Percentiles rank a stretch among this genome's conserved stretches.
Conservation (phyloP, 140 eudicot species). For the Oenanthe javanica region DNA sequence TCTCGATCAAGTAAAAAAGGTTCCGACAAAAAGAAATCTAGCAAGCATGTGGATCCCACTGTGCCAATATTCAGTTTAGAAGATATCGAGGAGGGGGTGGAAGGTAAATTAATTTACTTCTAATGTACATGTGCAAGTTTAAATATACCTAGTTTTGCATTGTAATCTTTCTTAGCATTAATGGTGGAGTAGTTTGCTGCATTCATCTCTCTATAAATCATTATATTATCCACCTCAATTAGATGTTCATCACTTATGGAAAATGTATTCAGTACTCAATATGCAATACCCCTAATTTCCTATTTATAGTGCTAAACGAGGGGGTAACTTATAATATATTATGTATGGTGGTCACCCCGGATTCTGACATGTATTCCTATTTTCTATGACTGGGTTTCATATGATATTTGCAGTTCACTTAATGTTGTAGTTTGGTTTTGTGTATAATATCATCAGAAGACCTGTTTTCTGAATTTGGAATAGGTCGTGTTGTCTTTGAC, state of each 20-base stretch:
- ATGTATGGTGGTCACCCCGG: not conserved
- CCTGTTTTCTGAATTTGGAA: not conserved
- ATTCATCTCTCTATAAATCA: not conserved
- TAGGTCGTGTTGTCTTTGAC: not conserved
- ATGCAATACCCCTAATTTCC: not conserved
- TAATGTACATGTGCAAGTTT: not conserved
- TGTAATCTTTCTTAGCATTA: not conserved
- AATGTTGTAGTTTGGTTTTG: not conserved
- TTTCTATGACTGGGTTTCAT: not conserved
- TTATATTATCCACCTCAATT: not conserved
- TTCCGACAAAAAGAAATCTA: constrained; percentile 56
- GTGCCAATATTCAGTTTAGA: constrained; percentile 72
- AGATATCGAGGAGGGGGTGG: constrained; percentile 82
- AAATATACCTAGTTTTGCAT: not conserved
- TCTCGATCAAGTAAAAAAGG: constrained; percentile 47
- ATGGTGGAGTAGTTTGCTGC: not conserved
- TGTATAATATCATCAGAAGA: not conserved
- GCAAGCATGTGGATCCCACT: constrained; percentile 67
- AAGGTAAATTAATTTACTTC: constrained; percentile 34
- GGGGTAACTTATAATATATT: not conserved
- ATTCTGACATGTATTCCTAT: not conserved
- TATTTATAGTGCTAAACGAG: not conserved
- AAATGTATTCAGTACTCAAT: not conserved
- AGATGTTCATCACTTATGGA: not conserved
- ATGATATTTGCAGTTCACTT: not conserved